Evolutionary conservation across 345 rosid species (phyloP), one percentile per base, ranked within the genome.

Genomic region (Boechera stricta): DNA sequence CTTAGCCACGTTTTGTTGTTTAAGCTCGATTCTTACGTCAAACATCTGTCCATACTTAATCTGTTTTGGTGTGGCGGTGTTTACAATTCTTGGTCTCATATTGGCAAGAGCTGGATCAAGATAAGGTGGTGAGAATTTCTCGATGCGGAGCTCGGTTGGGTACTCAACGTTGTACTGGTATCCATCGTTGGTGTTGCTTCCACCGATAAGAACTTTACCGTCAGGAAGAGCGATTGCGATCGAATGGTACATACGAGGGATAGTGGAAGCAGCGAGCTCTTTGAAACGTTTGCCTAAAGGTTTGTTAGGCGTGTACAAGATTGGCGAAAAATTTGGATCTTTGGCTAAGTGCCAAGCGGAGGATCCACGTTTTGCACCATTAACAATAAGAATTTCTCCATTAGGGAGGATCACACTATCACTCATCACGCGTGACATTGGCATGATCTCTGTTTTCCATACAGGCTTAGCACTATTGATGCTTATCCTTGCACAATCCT

Each of bases 101-200:
- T 7, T 42, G 1, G 66, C 70, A 24, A 79, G 67, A 0, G 80
- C 41, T 1, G 86, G 81, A 35, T 91, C 84, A 10, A 91, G 69
- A 60, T 89, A 91, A 67, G 88, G 94, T 0, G 97, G 97, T 1
- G 85, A 86, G 86, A 81, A 89, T 81, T 88, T 91, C 80, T 88
- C 92, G 0, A 89, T 57, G 1, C 90, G 82, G 1, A 89, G 77
- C 64, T 91, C 97, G 1, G 94, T 89, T 1, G 92, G 94, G 81
- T 28, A 91, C 65, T 81, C 81, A 7, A 80, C 86, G 13, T 86
- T 45, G 72, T 39, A 81, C 1, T 57, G 5, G 81, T 91, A 88
- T 1, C 94, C 94, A 0, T 88, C 63, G 64, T 88, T 84, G 0
- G 91, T 88, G 89, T 89, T 89, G 71, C 93, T 89, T 2, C 97